Evolutionary conservation across 2,329 filamentous ascomycete species (phyloP).

Genomic region (Coniochaeta prunicola): DNA sequence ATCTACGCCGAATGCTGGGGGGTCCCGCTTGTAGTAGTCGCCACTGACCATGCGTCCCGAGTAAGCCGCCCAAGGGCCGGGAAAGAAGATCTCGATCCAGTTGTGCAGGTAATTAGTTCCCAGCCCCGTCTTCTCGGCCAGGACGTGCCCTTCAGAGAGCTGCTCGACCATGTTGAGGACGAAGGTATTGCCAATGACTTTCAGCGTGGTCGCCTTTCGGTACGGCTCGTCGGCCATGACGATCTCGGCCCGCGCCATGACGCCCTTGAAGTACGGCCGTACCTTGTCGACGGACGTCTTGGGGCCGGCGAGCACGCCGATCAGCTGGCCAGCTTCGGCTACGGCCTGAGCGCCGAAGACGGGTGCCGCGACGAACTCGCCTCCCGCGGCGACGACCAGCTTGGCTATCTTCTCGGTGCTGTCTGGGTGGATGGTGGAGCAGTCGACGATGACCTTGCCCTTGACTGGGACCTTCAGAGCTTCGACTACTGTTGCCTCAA

Average conservation of each 20-base stretch:
- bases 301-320: slow-evolving; percentile 67
- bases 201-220: slow-evolving; percentile 62
- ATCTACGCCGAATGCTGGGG: slow-evolving; percentile 77
- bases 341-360: slow-evolving; percentile 67
- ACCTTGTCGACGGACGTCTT: slow-evolving; percentile 53
- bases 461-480: slow-evolving; percentile 50
- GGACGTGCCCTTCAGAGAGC: slow-evolving; percentile 67
- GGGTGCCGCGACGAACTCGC: slow-evolving; percentile 63
- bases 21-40: slow-evolving; percentile 68
- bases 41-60: slow-evolving; percentile 66
- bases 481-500: slow-evolving; percentile 52
- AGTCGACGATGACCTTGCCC: slow-evolving; percentile 78
- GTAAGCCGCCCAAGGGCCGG: slow-evolving; percentile 69
- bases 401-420: slow-evolving; percentile 62
- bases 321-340: slow-evolving; percentile 62
- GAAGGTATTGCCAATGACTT: slow-evolving; percentile 83
- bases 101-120: slow-evolving; percentile 62
- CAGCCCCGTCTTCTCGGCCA: slow-evolving; percentile 75
- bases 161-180: slow-evolving; percentile 76
- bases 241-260: slow-evolving; percentile 62
- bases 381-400: slow-evolving; percentile 50
- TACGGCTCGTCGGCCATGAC: slow-evolving; percentile 64
- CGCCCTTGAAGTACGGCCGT: slow-evolving; percentile 63
- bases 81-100: slow-evolving; percentile 67
- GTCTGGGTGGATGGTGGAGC: slow-evolving; percentile 81